These are phyloP conservation scores for Colletotrichum higginsianum DNA, from an alignment of 2,329 filamentous ascomycete genomes.

Conservation along the genomic window DNA sequence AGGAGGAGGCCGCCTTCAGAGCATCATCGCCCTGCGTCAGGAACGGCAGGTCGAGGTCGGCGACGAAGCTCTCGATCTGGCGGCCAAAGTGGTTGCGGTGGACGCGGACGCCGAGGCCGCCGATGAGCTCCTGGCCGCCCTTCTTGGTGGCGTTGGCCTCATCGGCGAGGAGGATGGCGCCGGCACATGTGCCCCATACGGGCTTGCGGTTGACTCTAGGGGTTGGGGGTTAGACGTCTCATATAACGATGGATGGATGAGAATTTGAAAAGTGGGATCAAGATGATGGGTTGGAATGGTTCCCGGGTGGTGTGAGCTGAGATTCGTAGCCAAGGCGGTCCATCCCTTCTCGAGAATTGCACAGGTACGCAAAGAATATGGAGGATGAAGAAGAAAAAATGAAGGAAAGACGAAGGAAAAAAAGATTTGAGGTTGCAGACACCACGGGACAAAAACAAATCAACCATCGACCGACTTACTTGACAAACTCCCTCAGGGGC, in stretches of 20 bases:
- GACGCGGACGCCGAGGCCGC: slow-evolving; percentile 90
- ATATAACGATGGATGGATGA: not conserved
- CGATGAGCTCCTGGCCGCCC: slow-evolving; percentile 93
- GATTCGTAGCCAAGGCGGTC: too few species aligned
- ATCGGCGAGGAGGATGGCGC: slow-evolving; percentile 90
- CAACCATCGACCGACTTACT: slow-evolving; percentile 67
- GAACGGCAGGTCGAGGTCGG: slow-evolving; percentile 81
- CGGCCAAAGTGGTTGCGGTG: slow-evolving; percentile 96
- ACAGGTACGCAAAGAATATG: too few species aligned
- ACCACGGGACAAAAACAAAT: not conserved
- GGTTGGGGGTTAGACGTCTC: slow-evolving; percentile 7
- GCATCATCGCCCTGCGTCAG: slow-evolving; percentile 58
- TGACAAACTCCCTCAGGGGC: slow-evolving; percentile 90
- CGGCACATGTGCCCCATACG: slow-evolving; percentile 96
- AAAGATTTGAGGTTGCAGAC: not conserved
- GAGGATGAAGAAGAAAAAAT: too few species aligned
- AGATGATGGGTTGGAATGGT: slow-evolving; percentile 10
- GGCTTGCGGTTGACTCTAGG: slow-evolving; percentile 80
- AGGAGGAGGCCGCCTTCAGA: slow-evolving; percentile 26
- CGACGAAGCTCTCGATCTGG: slow-evolving; percentile 92
- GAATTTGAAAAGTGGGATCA: not conserved
- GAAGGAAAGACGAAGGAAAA: too few species aligned
- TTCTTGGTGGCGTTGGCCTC: slow-evolving; percentile 90
- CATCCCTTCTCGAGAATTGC: too few species aligned
- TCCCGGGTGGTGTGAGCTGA: too few species aligned